Conservation (phyloP, 306 rosid species). For the Castanea crenata region DNA sequence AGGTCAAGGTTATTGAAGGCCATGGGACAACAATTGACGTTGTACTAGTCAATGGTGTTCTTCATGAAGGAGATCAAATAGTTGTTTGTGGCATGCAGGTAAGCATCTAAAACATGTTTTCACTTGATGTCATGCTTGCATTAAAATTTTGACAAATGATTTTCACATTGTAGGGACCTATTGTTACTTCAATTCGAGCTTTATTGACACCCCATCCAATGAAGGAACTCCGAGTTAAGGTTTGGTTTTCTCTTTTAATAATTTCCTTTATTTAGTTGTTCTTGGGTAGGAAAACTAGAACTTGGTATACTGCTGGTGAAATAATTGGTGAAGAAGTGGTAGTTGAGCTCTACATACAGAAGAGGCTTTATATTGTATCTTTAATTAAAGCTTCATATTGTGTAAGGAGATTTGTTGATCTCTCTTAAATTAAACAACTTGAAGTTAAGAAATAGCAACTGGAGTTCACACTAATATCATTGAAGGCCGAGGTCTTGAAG, state of each 20-base stretch:
- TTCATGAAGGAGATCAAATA: slow-evolving; percentile 97
- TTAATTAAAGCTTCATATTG: neutral
- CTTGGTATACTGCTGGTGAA: neutral
- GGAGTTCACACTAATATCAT: neutral
- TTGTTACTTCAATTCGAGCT: slow-evolving; percentile 87
- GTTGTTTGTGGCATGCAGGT: slow-evolving; percentile 98
- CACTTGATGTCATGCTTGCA: neutral
- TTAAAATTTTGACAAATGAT: slow-evolving; percentile 10
- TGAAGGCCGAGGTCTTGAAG: neutral
- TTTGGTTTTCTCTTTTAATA: slow-evolving; percentile 16
- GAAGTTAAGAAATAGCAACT: neutral
- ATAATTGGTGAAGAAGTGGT: neutral
- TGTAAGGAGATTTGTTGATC: neutral
- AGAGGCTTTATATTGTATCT: neutral
- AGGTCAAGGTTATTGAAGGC: slow-evolving; percentile 96
- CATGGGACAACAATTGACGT: slow-evolving; percentile 99
- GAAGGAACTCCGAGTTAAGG: slow-evolving; percentile 99
- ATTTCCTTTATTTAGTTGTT: neutral
- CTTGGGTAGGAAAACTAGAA: slow-evolving; percentile 9
- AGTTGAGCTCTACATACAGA: slow-evolving; percentile 1
- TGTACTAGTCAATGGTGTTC: slow-evolving; percentile 90
- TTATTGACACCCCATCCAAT: slow-evolving; percentile 94
- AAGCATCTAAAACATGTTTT: slow-evolving; percentile 26
- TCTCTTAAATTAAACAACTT: neutral
- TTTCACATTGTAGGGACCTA: slow-evolving; percentile 63